These are phyloP conservation scores for Tripidium arundinaceum DNA, from an alignment of 202 grass and related monocot species.

Conservation along the genomic window DNA sequence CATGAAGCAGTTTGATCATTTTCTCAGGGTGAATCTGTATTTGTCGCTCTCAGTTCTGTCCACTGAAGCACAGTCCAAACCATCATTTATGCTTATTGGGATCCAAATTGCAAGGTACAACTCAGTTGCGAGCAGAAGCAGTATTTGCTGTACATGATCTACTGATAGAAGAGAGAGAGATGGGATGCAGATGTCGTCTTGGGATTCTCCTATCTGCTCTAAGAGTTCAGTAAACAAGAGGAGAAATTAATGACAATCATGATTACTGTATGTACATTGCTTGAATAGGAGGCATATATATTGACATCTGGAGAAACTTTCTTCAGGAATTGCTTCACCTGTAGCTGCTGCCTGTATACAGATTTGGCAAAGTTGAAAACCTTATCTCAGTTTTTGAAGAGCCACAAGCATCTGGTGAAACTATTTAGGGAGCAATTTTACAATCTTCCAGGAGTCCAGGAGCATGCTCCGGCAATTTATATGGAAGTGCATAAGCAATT, in stretches of 20 bases:
- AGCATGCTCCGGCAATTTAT: not conserved
- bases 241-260: not conserved
- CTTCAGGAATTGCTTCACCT: not conserved
- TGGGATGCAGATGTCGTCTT: not conserved
- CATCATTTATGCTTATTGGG: not conserved
- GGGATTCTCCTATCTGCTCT: not conserved
- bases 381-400: not conserved
- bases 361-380: not conserved
- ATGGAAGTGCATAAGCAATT: not conserved
- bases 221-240: constrained; percentile 1
- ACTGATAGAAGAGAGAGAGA: not conserved
- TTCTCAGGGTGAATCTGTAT: not conserved
- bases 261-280: not conserved
- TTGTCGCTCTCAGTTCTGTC: not conserved
- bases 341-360: not conserved
- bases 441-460: not conserved
- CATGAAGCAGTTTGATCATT: not conserved
- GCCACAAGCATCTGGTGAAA: not conserved
- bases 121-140: not conserved
- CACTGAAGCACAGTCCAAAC: not conserved
- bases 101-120: not conserved
- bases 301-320: not conserved
- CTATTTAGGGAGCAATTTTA: not conserved
- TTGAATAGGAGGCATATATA: not conserved
- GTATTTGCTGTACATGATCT: not conserved